Evolutionary conservation across 2,329 filamentous ascomycete species (phyloP), one percentile per base, ranked within the genome.

Genomic region (Phyllosticta capitalensis): DNA sequence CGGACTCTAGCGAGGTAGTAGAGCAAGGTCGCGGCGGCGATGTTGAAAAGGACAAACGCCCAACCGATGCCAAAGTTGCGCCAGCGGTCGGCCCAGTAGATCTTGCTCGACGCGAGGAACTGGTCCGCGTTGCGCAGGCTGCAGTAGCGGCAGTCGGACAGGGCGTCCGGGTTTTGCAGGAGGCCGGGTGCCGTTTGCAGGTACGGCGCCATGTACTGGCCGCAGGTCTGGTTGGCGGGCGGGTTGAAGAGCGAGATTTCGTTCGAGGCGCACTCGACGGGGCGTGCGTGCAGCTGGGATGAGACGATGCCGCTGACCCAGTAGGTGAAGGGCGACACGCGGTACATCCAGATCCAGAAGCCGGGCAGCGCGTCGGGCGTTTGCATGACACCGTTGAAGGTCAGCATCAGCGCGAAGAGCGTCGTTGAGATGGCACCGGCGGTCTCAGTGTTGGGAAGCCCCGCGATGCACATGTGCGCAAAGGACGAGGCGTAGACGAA

Each of bases 291-390:
- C 0, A 85, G 67, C 67, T 73, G 71, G 0, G 74, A 71, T 5
- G 69, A 65, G 1, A 74, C 69, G 45, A 77, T 71, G 9, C 73
- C 74, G 19, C 63, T 67, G 20, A 78, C 67, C 78, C 79, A 83
- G 71, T 89, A 89, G 0, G 84, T 88, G 61, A 88, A 85, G 0
- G 85, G 85, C 0, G 80, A 84, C 10, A 83, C 76, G 24, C 83
- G 79, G 71, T 89, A 88, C 87, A 90, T 90, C 74, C 89, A 90
- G 62, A 83, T 83, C 87, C 87, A 91, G 75, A 90, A 90, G 0
- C 82, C 79, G 0, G 87, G 87, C 1, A 90, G 76, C 0, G 78
- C 76, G 3, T 67, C 61, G 0, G 84, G 81, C 0, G 79, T 71
- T 61, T 86, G 83, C 58, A 90, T 73, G 3, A 89, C 86, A 68